A percentile compares a stretch with the other conserved stretches of the same genome.
Evolutionary conservation across 495 filamentous ascomycete genomes (phyloP).

Genomic region (Thermochaetoides thermophila): DNA sequence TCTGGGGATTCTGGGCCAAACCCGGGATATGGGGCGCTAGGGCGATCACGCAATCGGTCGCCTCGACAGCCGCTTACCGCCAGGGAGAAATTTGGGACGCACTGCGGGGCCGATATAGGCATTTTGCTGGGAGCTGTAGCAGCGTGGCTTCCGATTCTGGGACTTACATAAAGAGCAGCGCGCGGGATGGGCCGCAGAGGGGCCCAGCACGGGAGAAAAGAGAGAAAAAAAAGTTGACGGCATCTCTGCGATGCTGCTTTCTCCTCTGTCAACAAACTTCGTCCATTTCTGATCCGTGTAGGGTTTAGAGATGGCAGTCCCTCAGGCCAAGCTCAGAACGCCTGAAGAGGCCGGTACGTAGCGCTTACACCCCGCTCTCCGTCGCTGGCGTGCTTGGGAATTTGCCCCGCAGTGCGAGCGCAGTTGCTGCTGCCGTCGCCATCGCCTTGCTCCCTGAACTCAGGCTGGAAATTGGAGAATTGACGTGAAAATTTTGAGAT

Average conservation of each 20-base stretch:
- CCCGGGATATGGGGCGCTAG: conserved; percentile 15
- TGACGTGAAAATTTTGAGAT: too few relatives aligned
- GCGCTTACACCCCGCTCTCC: conserved; percentile 2
- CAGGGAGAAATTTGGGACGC: conserved; percentile 11
- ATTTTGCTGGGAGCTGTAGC: too few relatives aligned
- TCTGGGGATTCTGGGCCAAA: conserved; percentile 12
- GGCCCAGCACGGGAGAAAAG: conserved; percentile 4
- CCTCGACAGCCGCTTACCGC: conserved; percentile 9
- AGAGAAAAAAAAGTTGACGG: conserved; percentile 1
- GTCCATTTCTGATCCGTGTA: conserved; percentile 1
- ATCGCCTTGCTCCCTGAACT: not conserved
- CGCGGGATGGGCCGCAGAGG: conserved; percentile 1
- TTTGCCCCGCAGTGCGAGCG: conserved; percentile 2
- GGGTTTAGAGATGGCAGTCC: conserved; percentile 21
- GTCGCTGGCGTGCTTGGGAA: too few relatives aligned
- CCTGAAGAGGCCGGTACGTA: conserved; percentile 34
- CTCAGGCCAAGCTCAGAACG: conserved; percentile 23
- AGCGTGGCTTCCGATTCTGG: conserved; percentile 3
- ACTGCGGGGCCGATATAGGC: conserved; percentile 17
- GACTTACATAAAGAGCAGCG: conserved; percentile 7
- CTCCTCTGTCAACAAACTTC: not conserved
- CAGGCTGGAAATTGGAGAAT: not conserved
- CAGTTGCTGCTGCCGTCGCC: not conserved
- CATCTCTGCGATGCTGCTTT: conserved; percentile 2
- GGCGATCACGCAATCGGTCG: conserved; percentile 23